Base-by-base conservation (phyloP, 2,329 filamentous ascomycete species). In the Alternaria alternata region DNA sequence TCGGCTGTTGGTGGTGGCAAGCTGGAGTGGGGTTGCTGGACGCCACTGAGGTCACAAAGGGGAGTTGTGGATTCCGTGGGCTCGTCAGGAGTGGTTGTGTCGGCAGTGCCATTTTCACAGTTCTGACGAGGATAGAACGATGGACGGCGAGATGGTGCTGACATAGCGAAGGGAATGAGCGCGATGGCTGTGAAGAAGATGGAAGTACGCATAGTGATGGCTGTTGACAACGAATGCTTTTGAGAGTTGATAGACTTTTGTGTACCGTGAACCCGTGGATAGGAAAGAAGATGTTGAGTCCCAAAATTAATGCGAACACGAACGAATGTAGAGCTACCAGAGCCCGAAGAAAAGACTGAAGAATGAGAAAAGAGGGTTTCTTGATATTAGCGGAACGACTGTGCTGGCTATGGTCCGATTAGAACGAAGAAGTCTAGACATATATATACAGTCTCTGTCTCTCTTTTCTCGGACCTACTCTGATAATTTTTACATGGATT, bases 301-400 rank as follows among this genome's bases (percentile, higher is more conserved):
- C 43, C 38, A 54, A 57, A 51, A 56, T 49, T 38, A 67, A 60
- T 43, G 38, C 39, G 2, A 44, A 22, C 4, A 42, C 11, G 43
- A 61, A 53, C 16, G 61, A 70, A 58, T 20, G 46, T 61, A 47
- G 65, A 72, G 74, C 75, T 77, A 59, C 75, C 73, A 64, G 75
- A 75, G 74, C 75, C 44, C 59, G 36, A 55, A 68, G 64, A 70
- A 74, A 63, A 34, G 63, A 71, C 68, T 51, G 59, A 43, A 55
- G 41, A 48, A 5, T 7, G 36, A 34, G 18, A 49, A 64, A 64
- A 63, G 57, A 64, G 63, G 43, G 59, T 59, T 43, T 47, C 54
- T 64, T 46, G 41, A 44, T 39, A 51, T 22, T 20, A 59, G 56
- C 57, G 42, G 54, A 53, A 51, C 42, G 34, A 28, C 32, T 41